Conservation (phyloP, 345 rosid species). For the Ceriops decandra region DNA sequence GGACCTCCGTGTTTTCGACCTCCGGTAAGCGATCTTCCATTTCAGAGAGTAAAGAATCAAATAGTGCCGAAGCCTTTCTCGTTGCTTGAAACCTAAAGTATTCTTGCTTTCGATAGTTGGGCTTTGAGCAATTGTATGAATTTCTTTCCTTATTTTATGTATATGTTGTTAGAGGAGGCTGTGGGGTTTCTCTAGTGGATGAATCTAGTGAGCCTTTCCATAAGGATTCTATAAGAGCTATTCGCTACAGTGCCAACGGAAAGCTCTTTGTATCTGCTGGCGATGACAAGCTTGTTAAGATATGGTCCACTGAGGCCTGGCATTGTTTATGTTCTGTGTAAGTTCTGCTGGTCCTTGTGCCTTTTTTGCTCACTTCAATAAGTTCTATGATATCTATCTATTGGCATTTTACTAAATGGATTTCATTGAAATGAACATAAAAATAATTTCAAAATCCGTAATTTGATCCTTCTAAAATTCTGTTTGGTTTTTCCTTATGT, state of each 20-base stretch:
- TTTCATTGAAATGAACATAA: not conserved
- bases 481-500: not conserved
- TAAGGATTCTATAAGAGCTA: conserved; percentile 78
- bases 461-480: not conserved
- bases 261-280: conserved; percentile 84
- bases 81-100: not conserved
- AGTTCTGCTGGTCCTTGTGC: conserved; percentile 20
- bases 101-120: not conserved
- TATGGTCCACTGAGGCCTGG: conserved; percentile 84
- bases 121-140: not conserved
- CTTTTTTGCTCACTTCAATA: not conserved
- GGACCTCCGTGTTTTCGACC: conserved; percentile 81
- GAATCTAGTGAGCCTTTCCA: conserved; percentile 50
- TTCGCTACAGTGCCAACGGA: conserved; percentile 61
- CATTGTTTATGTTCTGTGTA: conserved; percentile 62
- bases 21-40: conserved; percentile 40
- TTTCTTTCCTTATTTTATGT: not conserved
- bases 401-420: not conserved
- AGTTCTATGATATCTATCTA: not conserved
- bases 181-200: conserved; percentile 55
- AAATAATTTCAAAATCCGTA: too few relatives aligned
- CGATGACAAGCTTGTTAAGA: conserved; percentile 85
- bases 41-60: too few relatives aligned
- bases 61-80: not conserved
- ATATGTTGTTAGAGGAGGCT: conserved; percentile 40